These are phyloP conservation scores for Jaltomata sinuosa DNA, from an alignment of 257 asterid genomes.

Conservation along the genomic window DNA sequence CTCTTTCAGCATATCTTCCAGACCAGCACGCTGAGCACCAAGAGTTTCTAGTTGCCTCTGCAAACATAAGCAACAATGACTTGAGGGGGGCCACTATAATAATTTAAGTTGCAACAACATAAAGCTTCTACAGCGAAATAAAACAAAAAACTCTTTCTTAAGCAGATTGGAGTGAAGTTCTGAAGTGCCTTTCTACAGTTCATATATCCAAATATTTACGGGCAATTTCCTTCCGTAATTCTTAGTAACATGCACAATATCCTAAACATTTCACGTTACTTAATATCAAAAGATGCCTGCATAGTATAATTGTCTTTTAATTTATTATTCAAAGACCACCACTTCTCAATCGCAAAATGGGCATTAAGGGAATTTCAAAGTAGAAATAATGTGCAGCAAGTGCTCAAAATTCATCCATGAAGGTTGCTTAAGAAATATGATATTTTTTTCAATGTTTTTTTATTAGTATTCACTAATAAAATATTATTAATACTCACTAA, in stretches of 20 bases:
- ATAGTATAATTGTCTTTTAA: not conserved
- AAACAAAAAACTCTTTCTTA: not conserved
- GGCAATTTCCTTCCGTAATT: not conserved
- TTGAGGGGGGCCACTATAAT: not conserved
- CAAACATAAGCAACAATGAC: not conserved
- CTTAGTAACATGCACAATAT: not conserved
- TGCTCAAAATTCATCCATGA: not conserved
- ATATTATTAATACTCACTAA: not conserved
- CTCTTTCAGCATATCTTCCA: conserved; percentile 21
- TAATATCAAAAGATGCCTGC: not conserved
- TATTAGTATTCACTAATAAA: not conserved
- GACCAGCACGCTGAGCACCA: conserved; percentile 18
- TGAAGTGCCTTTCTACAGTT: not conserved
- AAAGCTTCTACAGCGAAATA: not conserved
- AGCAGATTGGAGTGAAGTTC: not conserved
- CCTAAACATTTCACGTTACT: not conserved
- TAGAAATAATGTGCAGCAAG: not conserved
- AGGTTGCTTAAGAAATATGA: not conserved
- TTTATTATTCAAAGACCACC: not conserved
- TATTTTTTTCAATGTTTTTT: not conserved
- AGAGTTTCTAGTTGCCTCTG: conserved; percentile 16
- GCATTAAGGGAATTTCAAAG: not conserved
- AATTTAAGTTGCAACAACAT: not conserved
- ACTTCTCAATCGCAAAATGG: not conserved
- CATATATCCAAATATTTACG: not conserved